Evolutionary conservation across 192 early-diverging fungal genomes (phyloP).

Genomic region (Linnemannia elongata): DNA sequence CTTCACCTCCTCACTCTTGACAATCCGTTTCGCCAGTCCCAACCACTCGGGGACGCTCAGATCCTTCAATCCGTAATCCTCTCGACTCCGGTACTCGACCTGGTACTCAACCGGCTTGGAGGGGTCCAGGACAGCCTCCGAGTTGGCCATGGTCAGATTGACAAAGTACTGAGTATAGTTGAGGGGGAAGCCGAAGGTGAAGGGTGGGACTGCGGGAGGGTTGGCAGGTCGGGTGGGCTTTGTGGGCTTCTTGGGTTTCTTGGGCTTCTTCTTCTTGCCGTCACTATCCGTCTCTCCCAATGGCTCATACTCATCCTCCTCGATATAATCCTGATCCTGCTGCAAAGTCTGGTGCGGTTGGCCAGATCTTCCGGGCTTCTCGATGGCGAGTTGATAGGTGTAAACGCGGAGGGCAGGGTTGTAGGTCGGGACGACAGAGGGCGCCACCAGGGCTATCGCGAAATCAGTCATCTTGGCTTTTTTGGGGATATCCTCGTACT

Average conservation of each 20-base stretch:
- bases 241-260: constrained; percentile 44
- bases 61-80: constrained; percentile 63
- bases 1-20: constrained; percentile 6
- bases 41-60: constrained; percentile 62
- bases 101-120: constrained; percentile 45
- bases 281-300: constrained; percentile 11
- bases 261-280: constrained; percentile 28
- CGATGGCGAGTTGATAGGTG: constrained; percentile 60
- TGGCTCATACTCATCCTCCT: constrained; percentile 9
- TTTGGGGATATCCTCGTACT: constrained; percentile 46
- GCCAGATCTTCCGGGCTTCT: constrained; percentile 8
- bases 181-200: constrained; percentile 54
- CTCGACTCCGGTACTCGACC: constrained; percentile 64
- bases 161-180: constrained; percentile 60
- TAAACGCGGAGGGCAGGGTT: constrained; percentile 74
- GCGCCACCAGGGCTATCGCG: constrained; percentile 66
- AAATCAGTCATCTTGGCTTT: constrained; percentile 47
- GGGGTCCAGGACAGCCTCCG: background rate
- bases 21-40: constrained; percentile 55
- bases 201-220: constrained; percentile 29
- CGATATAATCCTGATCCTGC: background rate
- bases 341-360: background rate
- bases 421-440: constrained; percentile 75
- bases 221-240: constrained; percentile 40
- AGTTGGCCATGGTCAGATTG: constrained; percentile 54